These are phyloP conservation scores for Fallopia convolvulus DNA, from an alignment of 148 eudicot genomes.

Conservation along the genomic window DNA sequence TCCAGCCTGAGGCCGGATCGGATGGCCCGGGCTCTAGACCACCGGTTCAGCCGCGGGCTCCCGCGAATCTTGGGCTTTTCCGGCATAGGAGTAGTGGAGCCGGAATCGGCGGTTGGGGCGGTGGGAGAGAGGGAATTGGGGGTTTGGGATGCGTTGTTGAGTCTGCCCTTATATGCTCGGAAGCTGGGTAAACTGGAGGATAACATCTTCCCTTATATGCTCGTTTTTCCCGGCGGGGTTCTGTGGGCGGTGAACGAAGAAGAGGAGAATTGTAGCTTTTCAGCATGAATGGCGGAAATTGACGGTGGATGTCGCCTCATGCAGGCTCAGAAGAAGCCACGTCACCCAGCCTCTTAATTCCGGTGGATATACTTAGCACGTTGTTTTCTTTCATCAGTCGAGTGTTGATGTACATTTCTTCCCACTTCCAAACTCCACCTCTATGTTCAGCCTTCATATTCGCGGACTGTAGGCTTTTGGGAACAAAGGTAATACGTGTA, in stretches of 20 bases:
- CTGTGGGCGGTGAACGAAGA: neutral
- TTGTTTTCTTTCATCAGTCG: too few species aligned
- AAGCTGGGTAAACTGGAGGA: neutral
- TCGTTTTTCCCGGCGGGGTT: neutral
- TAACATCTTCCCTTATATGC: neutral
- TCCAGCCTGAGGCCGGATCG: conserved; percentile 61
- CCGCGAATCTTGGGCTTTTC: conserved; percentile 24
- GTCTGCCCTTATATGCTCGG: neutral
- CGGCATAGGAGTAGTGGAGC: conserved; percentile 17
- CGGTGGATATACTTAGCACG: neutral
- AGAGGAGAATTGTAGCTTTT: neutral
- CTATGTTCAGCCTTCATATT: too few species aligned
- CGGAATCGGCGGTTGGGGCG: neutral
- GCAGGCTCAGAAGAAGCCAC: neutral
- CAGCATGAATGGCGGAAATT: neutral
- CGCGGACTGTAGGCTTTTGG: too few species aligned
- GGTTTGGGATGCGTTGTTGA: neutral
- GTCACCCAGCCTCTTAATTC: neutral
- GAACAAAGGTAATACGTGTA: too few species aligned
- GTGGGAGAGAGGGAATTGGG: neutral
- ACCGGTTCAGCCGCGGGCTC: conserved; percentile 66
- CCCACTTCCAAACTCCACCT: too few species aligned
- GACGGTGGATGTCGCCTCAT: neutral
- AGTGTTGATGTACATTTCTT: too few species aligned
- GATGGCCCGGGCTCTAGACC: conserved; percentile 74